A percentile compares a stretch with the other conserved stretches of the same genome.
Evolutionary conservation across 805 yeast genomes (phyloP).

Genomic region (Candida boleticola): DNA sequence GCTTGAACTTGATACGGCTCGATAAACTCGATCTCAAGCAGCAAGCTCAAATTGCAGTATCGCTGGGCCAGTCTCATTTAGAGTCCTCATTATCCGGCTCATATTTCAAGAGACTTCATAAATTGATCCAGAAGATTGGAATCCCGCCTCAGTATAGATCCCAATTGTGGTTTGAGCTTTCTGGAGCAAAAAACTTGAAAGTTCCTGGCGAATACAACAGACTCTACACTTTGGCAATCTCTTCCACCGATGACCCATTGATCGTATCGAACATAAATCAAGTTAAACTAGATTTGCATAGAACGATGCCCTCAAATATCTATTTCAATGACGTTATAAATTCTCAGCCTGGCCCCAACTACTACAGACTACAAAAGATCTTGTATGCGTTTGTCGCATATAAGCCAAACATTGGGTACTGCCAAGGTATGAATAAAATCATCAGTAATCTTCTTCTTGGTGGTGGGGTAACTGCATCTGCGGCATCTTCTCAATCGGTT

Average conservation of each 20-base stretch:
- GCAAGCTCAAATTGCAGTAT: background rate
- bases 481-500: conserved; percentile 40
- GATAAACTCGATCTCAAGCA: conserved; percentile 9
- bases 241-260: conserved; percentile 7
- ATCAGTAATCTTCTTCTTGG: conserved; percentile 49
- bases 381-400: conserved; percentile 49
- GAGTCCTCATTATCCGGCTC: background rate
- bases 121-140: conserved; percentile 40
- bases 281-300: conserved; percentile 50
- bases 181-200: conserved; percentile 44
- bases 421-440: conserved; percentile 63
- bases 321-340: conserved; percentile 42
- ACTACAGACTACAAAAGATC: conserved; percentile 43
- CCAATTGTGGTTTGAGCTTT: conserved; percentile 52
- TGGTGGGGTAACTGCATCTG: conserved; percentile 13
- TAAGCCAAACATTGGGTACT: conserved; percentile 50
- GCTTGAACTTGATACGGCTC: conserved; percentile 27
- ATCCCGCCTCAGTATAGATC: conserved; percentile 49
- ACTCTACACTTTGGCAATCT: conserved; percentile 17
- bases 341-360: conserved; percentile 53
- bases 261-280: conserved; percentile 42
- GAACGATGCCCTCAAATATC: conserved; percentile 55
- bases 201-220: conserved; percentile 48
- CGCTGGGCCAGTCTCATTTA: background rate
- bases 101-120: conserved; percentile 16